Evolutionary conservation across 164 flowering plant genomes (phyloP).

Genomic region (Tinospora cordifolia): DNA sequence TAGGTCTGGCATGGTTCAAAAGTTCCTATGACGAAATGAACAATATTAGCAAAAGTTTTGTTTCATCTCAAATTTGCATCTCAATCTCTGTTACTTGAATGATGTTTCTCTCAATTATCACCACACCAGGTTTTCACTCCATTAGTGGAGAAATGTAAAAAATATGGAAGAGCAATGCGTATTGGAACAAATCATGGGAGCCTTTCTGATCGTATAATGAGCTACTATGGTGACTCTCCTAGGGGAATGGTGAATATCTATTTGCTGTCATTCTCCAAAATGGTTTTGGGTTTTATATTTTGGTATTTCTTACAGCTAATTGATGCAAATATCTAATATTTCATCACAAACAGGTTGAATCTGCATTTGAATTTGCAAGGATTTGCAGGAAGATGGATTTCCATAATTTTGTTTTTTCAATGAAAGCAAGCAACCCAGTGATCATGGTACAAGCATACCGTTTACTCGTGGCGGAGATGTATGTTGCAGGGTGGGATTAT

Average conservation of each 20-base stretch:
- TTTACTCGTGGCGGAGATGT: constrained; percentile 91
- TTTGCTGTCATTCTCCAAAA: constrained; percentile 8
- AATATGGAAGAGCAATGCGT: constrained; percentile 97
- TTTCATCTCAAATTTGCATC: neutral
- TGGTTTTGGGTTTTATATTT: neutral
- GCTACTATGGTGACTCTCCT: constrained; percentile 97
- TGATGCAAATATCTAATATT: neutral
- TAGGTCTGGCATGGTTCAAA: neutral
- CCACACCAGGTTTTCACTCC: constrained; percentile 72
- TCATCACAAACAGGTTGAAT: constrained; percentile 66
- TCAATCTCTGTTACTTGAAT: neutral
- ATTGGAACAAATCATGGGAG: constrained; percentile 98
- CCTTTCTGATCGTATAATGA: constrained; percentile 97
- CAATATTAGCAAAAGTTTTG: neutral
- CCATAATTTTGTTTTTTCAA: constrained; percentile 93
- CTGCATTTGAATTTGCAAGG: constrained; percentile 97
- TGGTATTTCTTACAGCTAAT: neutral
- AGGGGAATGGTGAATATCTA: constrained; percentile 76
- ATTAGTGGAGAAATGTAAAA: constrained; percentile 90
- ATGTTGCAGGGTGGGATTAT: constrained; percentile 94
- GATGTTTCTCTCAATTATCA: neutral
- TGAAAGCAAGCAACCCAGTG: constrained; percentile 99
- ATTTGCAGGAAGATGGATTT: constrained; percentile 86
- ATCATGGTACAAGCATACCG: constrained; percentile 98
- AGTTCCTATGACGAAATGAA: neutral